A percentile compares a stretch with the other conserved stretches of the same genome.
Conservation (phyloP, 192 early-diverging fungal species). For the Coemansia sp. region DNA sequence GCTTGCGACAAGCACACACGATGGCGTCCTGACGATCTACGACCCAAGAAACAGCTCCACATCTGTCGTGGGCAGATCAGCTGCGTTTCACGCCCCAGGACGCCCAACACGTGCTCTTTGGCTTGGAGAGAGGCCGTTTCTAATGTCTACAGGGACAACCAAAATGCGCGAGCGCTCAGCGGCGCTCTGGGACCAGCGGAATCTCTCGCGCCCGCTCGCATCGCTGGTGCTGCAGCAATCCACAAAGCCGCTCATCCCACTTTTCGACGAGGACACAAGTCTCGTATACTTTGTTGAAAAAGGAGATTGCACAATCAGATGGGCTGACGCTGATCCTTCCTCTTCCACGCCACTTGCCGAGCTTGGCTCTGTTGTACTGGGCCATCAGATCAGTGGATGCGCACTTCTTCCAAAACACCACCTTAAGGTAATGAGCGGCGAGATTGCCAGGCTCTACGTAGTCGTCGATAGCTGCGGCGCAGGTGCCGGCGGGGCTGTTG, state of each 20-base stretch:
- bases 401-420: conserved; percentile 67
- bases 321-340: conserved; percentile 60
- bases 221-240: conserved; percentile 65
- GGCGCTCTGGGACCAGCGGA: conserved; percentile 75
- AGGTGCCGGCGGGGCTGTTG: conserved; percentile 59
- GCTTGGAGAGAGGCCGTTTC: conserved; percentile 63
- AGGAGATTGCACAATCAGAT: conserved; percentile 70
- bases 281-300: conserved; percentile 69
- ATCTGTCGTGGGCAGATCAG: conserved; percentile 13
- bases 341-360: conserved; percentile 30
- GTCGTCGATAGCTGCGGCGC: conserved; percentile 26
- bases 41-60: conserved; percentile 22
- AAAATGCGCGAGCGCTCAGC: conserved; percentile 67
- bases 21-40: conserved; percentile 21
- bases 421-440: conserved; percentile 71
- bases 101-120: conserved; percentile 62
- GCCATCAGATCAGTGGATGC: conserved; percentile 55
- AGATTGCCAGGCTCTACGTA: conserved; percentile 62
- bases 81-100: conserved; percentile 30
- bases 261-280: conserved; percentile 80
- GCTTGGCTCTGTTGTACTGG: conserved; percentile 35
- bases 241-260: conserved; percentile 66
- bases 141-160: conserved; percentile 74
- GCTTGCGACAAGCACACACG: conserved; percentile 29
- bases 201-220: conserved; percentile 59